Evolutionary conservation across 805 yeast species (phyloP), one percentile per base, ranked within the genome.

Genomic region (Cyberlindnera americana): DNA sequence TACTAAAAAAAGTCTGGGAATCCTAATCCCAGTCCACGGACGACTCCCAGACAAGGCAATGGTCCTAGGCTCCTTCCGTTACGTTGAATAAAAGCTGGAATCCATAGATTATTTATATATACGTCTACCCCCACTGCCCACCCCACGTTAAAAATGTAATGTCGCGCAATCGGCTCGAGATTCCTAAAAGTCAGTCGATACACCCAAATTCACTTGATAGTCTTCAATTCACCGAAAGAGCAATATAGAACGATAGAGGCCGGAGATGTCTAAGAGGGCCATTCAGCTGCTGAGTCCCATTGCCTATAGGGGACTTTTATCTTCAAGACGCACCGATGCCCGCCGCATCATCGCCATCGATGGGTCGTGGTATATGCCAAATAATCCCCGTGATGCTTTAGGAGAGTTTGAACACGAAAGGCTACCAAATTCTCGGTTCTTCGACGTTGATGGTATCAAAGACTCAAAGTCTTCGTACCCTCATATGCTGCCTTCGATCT

Each of bases 321-420:
- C 56, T 13, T 30, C 52, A 1, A 19, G 47, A 5, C 41, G 52
- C 11, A 7, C 47, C 1, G 42, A 38, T 3, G 32, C 50, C 12
- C 57, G 72, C 12, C 57, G 72, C 32, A 61, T 70, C 18, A 44
- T 83, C 10, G 82, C 95, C 1, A 66, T 91, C 16, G 99, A 91
- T 60, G 78, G 95, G 5, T 81, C 97, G 0, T 93, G 98, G 97
- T 88, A 80, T 61, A 73, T 91, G 77, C 96, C 98, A 34, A 82
- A 80, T 54, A 67, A 65, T 28, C 80, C 82, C 10, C 69, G 75
- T 31, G 69, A 75, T 47, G 90, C 83, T 0, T 61, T 59, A 27
- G 67, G 72, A 16, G 87, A 88, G 57, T 81, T 72, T 55, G 61
- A 65, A 30, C 59, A 67, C 18, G 78, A 72, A 37, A 73, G 97